phyloP scores from a whole-genome alignment of 176 grass and related monocot genomes.

The Juncus effusus region DNA sequence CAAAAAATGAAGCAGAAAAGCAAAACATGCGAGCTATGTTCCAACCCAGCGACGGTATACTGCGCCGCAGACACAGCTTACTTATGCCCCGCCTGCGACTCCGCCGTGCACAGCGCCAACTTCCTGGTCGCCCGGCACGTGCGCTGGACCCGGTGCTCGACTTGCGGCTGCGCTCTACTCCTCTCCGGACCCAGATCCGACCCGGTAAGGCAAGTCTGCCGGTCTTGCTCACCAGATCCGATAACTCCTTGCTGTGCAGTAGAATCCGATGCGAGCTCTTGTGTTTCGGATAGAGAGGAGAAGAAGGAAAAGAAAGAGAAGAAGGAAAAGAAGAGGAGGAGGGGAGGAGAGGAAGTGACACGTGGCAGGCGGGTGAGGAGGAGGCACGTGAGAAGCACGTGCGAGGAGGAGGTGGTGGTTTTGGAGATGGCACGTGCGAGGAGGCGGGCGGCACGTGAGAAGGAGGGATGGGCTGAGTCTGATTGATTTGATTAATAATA shows the following conservation, averaged over 20 bases:
- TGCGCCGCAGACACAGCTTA: conserved; percentile 73
- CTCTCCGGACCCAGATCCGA: conserved; percentile 1
- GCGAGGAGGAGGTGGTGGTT: conserved; percentile 29
- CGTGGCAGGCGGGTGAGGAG: background rate
- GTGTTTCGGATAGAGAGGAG: conserved; percentile 45
- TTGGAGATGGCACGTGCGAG: conserved; percentile 28
- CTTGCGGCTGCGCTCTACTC: background rate
- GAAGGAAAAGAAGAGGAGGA: conserved; percentile 19
- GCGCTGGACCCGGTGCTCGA: conserved; percentile 25
- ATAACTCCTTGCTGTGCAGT: background rate
- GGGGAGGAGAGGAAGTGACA: background rate
- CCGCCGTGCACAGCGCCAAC: conserved; percentile 80
- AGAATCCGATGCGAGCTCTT: conserved; percentile 35
- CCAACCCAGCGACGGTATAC: conserved; percentile 46
- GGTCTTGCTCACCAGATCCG: background rate
- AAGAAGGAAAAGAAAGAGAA: conserved; percentile 3
- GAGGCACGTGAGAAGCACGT: background rate
- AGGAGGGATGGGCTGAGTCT: conserved; percentile 65
- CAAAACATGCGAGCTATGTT: conserved; percentile 47
- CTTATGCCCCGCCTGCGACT: conserved; percentile 63
- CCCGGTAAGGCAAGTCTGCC: conserved; percentile 15
- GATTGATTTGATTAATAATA: background rate
- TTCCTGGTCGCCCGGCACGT: conserved; percentile 76
- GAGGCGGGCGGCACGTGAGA: conserved; percentile 19
- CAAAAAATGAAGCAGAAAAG: background rate